Evolutionary conservation across 345 rosid genomes (phyloP).

Genomic region (Citrus maxima): DNA sequence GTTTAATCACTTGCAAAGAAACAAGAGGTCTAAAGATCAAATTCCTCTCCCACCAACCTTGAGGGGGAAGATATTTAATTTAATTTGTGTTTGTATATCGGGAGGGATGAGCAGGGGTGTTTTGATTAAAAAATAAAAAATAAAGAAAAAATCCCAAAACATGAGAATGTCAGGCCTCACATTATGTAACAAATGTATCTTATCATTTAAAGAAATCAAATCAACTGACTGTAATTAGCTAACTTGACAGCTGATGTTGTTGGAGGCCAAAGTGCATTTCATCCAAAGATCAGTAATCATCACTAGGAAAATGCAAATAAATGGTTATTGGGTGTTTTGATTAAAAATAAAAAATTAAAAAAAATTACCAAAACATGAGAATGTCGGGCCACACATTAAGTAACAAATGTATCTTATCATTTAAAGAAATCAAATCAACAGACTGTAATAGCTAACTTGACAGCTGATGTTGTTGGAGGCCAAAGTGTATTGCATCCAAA

Average conservation of each 20-base stretch:
- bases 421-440: no score
- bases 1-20: neutral
- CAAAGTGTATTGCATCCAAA: no score
- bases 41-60: neutral
- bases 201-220: no score
- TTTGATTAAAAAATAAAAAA: neutral
- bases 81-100: neutral
- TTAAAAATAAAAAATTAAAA: neutral
- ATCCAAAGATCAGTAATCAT: no score
- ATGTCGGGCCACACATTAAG: neutral
- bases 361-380: neutral
- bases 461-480: no score
- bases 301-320: no score
- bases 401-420: neutral
- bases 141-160: neutral
- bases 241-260: no score
- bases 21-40: neutral
- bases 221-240: no score
- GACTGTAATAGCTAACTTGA: no score
- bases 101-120: neutral
- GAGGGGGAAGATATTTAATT: neutral
- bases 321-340: no score
- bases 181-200: neutral
- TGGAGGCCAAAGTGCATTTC: no score
- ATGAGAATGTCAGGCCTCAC: neutral